Base-by-base conservation (phyloP, 768 basidiomycete species). In the Pulveroboletus frians region DNA sequence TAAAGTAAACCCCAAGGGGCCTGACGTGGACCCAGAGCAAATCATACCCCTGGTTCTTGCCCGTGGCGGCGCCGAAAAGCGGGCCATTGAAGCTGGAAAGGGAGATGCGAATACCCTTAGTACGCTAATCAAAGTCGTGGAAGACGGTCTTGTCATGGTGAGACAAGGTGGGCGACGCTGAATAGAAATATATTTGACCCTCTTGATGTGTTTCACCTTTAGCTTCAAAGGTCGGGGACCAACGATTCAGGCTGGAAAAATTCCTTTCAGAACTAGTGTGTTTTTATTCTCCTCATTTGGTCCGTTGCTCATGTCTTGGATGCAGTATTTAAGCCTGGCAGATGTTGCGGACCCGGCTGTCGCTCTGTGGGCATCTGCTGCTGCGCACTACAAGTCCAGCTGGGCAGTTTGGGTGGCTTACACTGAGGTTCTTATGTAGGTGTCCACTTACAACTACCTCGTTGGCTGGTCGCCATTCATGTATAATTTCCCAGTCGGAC, bases 201-300 rank as follows among this genome's bases (percentile, higher is more conserved):
- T 27, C 20, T 52, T 51, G 14, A 54, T 10, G 21, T 9, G 29
- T 37, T 27, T 47, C 17, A 7, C 44, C 43, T 46, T 38, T 53
- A 88, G 85, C 77, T 27, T 79, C 80, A 0, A 76, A 78, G 51
- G 63, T 71, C 3, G 91, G 92, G 3, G 95, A 97, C 66, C 72
- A 84, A 3, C 79, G 81, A 38, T 71, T 90, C 42, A 79, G 87
- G 40, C 69, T 97, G 27, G 94, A 99, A 64, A 92, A 87, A 57
- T 91, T 84, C 62, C 73, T 94, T 15, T 76, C 84, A 35, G 77
- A 79, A 39, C 71, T 89, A 42, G 94, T 95, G 61, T 54, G 88
- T 75, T 6, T 13, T 40, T 29, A 30, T 30, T 26, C 9, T 2
- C n/a, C 23, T 43, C 26, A n/a, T 43, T 43, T 7, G 31, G 13